These are phyloP conservation scores for Ploettnerulaceae sp. DNA, from an alignment of 2,329 filamentous ascomycete species.

Conservation along the genomic window DNA sequence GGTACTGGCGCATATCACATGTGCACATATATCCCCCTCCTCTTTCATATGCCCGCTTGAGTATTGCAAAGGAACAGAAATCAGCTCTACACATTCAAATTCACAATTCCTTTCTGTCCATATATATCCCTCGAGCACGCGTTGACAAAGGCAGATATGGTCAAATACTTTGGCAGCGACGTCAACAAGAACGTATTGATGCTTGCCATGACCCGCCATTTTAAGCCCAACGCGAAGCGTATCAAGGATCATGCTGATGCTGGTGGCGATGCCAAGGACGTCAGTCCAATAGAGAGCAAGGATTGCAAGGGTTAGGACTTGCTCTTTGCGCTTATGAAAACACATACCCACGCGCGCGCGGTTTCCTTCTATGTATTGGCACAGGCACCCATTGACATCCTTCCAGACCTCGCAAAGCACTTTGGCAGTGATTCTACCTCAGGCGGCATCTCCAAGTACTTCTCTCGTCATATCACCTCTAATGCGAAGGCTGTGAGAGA, in stretches of 20 bases:
- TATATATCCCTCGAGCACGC: neutral
- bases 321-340: neutral
- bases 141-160: constrained; percentile 5
- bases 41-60: neutral
- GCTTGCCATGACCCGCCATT: constrained; percentile 3
- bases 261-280: constrained; percentile 6
- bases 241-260: neutral
- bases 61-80: constrained; percentile 7
- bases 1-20: neutral
- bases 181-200: neutral
- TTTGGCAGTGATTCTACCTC: constrained; percentile 48
- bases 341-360: neutral
- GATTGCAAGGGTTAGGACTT: constrained; percentile 1
- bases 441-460: constrained; percentile 24
- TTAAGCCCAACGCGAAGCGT: constrained; percentile 5
- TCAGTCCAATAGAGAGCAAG: neutral
- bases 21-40: neutral
- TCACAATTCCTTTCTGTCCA: neutral
- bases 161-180: constrained; percentile 4
- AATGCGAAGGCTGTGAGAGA: neutral
- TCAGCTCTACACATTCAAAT: constrained; percentile 1
- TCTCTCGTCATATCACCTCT: neutral
- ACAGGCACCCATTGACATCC: constrained; percentile 1
- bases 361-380: constrained; percentile 3
- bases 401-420: constrained; percentile 7